phyloP scores from a whole-genome alignment of 352 stramenopile genomes.

The Phytophthora ramorum region DNA sequence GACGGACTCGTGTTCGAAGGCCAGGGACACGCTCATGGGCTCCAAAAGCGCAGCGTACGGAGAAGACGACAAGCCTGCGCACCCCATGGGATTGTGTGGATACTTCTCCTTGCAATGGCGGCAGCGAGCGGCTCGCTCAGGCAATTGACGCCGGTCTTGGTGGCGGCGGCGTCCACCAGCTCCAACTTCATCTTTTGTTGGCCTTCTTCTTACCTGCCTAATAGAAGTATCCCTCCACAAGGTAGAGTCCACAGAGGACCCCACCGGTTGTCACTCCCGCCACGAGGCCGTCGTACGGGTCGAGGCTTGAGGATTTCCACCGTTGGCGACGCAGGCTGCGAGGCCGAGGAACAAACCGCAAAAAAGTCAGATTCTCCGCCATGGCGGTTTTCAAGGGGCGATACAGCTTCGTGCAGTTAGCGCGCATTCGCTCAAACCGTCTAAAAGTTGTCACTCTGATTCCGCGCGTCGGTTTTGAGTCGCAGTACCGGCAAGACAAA shows the following conservation, averaged over 20 bases:
- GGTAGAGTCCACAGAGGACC: constrained; percentile 6
- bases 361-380: not conserved
- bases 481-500: not conserved
- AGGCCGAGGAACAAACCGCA: constrained; percentile 3
- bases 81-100: constrained; percentile 63
- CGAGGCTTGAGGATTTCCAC: not conserved
- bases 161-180: constrained; percentile 70
- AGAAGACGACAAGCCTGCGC: constrained; percentile 45
- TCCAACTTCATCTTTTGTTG: not conserved
- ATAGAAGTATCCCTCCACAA: not conserved
- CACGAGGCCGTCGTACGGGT: not conserved
- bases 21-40: constrained; percentile 68
- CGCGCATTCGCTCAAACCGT: not conserved
- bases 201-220: too few species aligned
- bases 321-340: not conserved
- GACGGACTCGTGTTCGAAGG: constrained; percentile 81
- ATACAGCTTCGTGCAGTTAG: not conserved
- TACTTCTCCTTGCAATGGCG: constrained; percentile 93
- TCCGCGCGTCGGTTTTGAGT: not conserved
- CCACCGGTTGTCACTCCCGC: not conserved
- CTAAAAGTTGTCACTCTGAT: not conserved
- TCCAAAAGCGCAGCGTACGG: constrained; percentile 45
- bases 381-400: constrained; percentile 1
- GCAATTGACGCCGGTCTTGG: constrained; percentile 94
- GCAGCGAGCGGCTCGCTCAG: constrained; percentile 98